Base-by-base conservation (phyloP, 495 filamentous ascomycete genomes). In the Penicillium alfredii region DNA sequence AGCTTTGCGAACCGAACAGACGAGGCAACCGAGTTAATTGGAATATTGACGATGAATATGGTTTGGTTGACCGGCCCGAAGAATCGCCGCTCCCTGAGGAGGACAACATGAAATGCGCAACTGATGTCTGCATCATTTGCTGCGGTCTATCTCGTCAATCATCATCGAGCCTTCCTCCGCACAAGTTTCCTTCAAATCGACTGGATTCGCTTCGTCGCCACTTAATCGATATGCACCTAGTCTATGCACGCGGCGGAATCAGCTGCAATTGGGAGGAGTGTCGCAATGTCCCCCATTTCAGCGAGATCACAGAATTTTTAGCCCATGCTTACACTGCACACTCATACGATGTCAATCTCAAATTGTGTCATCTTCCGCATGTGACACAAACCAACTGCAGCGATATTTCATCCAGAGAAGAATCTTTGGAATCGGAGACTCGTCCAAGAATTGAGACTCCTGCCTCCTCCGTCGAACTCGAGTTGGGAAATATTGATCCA, bases 121-220 rank as follows among this genome's bases (percentile, higher is more conserved):
- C 39, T 8, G 40, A 56, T 53, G 25, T 57, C n/a, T n/a, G 22
- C 55, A 60, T 57, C 26, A 52, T 60, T 23, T 57, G 35, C 44
- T 55, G 14, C 35, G 44, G 57, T 49, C 4, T 45, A 51, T 57
- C 51, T 22, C 40, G 44, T 27, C 41, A 29, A 26, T 58, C 39
- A 27, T 10, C 36, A 18, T 60, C 48, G 19, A 60, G 53, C 25
- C 52, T 40, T 45, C 48, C 45, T 55, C 53, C 40, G 23, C 37
- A 58, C 33, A 49, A 38, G 42, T 56, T 61, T 47, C 51, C 56
- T 34, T 17, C 45, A n/a, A 51, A 51, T 24, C 45, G 45, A 30
- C 30, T 23, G 25, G 53, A 61, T 33, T 57, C 54, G 42, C 54
- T 61, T 40, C 45, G 38, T 47, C 44, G 51, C 30, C 42, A 58